Base-by-base conservation (phyloP, 495 filamentous ascomycete species). In the Aspergillus cavernicola region DNA sequence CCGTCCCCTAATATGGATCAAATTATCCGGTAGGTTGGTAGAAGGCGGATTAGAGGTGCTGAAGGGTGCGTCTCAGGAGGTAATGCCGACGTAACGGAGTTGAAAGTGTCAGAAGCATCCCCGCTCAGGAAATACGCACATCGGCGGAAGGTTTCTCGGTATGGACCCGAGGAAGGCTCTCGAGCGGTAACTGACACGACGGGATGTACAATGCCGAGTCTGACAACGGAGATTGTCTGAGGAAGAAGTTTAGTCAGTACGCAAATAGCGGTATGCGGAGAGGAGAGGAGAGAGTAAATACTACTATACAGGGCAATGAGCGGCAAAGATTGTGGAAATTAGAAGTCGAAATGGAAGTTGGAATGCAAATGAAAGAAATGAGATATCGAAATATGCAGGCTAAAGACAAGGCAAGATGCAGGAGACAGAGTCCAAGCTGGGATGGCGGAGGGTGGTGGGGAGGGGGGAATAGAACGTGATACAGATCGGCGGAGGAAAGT, bases 371-470 rank as follows among this genome's bases (percentile, higher is more conserved):
- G 45, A 52, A 53, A 36, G 31, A 35, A 32, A 52, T 22, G 7
- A 35, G 20, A 50, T 29, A 18, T 46, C 24, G 26, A 40, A 42
- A 50, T 46, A 55, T 58, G 58, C 55, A 61, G 33, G 51, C 28
- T 41, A 55, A 50, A 50, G 59, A 50, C 41, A 54, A 36, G 40
- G 23, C 50, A 51, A 37, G 26, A 58, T 62, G 60, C 58, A 63
- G 46, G 57, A 56, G 60, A 46, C 32, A 41, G 41, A 13, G 37
- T 40, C 51, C 51, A 54, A 41, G 54, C 53, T 60, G 33, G 42
- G 24, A 28, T 28, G 44, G 23, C 40, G 43, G 38, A 35, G 53
- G 33, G 57, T 22, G 50, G 53, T 11, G 4, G 9, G 3, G 31
- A 13, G 24, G 50, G 28, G 58, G 53, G 44, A 46, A 44, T 22